phyloP scores from a whole-genome alignment of 495 filamentous ascomycete genomes.

The Glutinoglossum americanum region DNA sequence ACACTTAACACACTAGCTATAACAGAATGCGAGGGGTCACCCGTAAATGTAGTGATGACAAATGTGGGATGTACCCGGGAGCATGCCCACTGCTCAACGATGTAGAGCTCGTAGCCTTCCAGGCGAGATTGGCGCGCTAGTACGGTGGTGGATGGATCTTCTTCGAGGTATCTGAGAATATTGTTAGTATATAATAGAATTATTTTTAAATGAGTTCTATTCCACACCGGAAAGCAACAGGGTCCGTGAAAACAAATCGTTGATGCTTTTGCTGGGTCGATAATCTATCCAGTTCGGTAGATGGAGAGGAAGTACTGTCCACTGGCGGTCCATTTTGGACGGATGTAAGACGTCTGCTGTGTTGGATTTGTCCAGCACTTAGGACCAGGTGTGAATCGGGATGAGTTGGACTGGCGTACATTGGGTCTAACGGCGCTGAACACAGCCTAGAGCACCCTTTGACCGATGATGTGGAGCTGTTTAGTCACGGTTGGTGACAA shows the following conservation, averaged over 20 bases:
- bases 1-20: slow-evolving; percentile 66
- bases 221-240: slow-evolving; percentile 17
- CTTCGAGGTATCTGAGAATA: slow-evolving; percentile 52
- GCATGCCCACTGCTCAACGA: slow-evolving; percentile 97
- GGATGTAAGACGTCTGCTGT: neutral
- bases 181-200: neutral
- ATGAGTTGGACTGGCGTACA: neutral
- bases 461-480: neutral
- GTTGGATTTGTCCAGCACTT: neutral
- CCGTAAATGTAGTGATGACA: slow-evolving; percentile 84
- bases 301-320: neutral
- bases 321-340: neutral
- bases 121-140: slow-evolving; percentile 46
- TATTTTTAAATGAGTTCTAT: neutral
- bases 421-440: neutral
- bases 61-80: slow-evolving; percentile 78
- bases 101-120: slow-evolving; percentile 75
- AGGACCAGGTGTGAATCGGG: neutral
- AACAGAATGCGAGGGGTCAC: slow-evolving; percentile 56
- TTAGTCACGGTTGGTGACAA: neutral
- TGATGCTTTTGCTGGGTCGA: slow-evolving; percentile 10
- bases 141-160: slow-evolving; percentile 57
- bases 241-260: slow-evolving; percentile 22
- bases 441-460: neutral
- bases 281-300: neutral